phyloP scores from a whole-genome alignment of 1,284 basidiomycete species.

The Cryptococcus sp. region DNA sequence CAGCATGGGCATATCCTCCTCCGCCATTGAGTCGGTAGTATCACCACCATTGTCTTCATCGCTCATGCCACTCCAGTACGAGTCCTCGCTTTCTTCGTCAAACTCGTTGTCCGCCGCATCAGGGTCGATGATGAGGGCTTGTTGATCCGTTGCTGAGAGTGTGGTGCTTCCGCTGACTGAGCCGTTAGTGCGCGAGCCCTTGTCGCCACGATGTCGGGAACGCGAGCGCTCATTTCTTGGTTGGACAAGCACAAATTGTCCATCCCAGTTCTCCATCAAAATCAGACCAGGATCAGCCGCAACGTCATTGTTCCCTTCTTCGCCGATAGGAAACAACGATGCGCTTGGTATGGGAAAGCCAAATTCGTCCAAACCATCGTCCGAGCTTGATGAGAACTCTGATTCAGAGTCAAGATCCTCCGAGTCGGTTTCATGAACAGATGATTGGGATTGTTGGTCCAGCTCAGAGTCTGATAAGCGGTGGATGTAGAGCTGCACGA shows the following conservation, averaged over 20 bases:
- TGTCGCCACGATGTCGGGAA: conserved; percentile 27
- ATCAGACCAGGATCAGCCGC: conserved; percentile 29
- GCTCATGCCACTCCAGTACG: conserved; percentile 39
- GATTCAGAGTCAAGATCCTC: conserved; percentile 36
- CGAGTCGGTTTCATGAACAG: conserved; percentile 34
- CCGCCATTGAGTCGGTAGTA: conserved; percentile 51
- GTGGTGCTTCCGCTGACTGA: conserved; percentile 41
- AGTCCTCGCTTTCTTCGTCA: conserved; percentile 21
- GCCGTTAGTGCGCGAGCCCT: conserved; percentile 34
- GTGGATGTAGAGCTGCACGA: conserved; percentile 38
- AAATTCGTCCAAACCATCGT: conserved; percentile 48
- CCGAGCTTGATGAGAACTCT: conserved; percentile 32
- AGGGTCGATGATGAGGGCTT: conserved; percentile 42
- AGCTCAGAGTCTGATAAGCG: conserved; percentile 47
- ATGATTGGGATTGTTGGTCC: conserved; percentile 46
- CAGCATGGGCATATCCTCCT: conserved; percentile 52
- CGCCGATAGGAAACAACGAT: conserved; percentile 18
- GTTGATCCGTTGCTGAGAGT: conserved; percentile 35
- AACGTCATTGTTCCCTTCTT: conserved; percentile 6
- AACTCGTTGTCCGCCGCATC: conserved; percentile 35
- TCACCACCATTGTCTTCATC: conserved; percentile 46
- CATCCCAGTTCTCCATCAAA: conserved; percentile 53
- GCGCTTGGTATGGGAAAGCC: conserved; percentile 39
- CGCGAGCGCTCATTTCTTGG: conserved; percentile 35
- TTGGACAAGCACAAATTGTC: conserved; percentile 49